Evolutionary conservation across 2,329 filamentous ascomycete genomes (phyloP).

Genomic region (Tolypocladium pustulatum): DNA sequence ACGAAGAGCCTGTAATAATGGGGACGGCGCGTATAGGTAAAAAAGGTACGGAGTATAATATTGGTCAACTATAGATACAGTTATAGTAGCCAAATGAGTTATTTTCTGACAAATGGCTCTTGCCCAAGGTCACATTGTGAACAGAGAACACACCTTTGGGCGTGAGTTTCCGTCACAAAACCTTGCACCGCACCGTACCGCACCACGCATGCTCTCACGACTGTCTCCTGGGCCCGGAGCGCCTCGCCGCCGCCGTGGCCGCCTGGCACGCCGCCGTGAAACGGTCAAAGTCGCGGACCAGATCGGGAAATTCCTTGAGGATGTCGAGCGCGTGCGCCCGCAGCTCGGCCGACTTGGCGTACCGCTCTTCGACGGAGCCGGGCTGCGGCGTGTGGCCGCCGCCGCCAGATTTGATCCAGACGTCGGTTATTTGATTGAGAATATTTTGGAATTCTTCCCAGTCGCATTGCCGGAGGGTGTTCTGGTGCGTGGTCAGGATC

Average conservation of each 20-base stretch:
- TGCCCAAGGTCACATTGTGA: too few relatives aligned
- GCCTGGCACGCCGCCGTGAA: slow-evolving; percentile 10
- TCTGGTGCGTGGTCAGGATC: slow-evolving; percentile 2
- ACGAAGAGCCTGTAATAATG: background rate
- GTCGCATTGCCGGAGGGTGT: slow-evolving; percentile 14
- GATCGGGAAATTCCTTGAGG: slow-evolving; percentile 15
- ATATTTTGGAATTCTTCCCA: slow-evolving; percentile 12
- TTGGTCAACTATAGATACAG: background rate
- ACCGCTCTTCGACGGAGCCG: slow-evolving; percentile 1
- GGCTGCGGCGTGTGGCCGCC: background rate
- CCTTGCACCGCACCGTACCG: background rate
- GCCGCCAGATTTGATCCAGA: slow-evolving; percentile 6
- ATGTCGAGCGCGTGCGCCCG: slow-evolving; percentile 10
- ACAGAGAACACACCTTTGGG: too few relatives aligned
- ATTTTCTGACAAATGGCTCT: background rate
- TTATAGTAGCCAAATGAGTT: background rate
- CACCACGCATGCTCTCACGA: background rate
- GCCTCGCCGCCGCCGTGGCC: slow-evolving; percentile 1
- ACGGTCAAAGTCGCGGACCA: slow-evolving; percentile 16
- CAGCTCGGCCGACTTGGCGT: slow-evolving; percentile 9
- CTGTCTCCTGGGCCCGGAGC: background rate
- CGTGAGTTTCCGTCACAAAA: background rate
- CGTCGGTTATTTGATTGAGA: slow-evolving; percentile 6
- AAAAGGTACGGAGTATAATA: background rate
- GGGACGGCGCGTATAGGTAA: background rate